Evolutionary conservation across 306 rosid genomes (phyloP).

Genomic region (Fragaria nilgerrensis): DNA sequence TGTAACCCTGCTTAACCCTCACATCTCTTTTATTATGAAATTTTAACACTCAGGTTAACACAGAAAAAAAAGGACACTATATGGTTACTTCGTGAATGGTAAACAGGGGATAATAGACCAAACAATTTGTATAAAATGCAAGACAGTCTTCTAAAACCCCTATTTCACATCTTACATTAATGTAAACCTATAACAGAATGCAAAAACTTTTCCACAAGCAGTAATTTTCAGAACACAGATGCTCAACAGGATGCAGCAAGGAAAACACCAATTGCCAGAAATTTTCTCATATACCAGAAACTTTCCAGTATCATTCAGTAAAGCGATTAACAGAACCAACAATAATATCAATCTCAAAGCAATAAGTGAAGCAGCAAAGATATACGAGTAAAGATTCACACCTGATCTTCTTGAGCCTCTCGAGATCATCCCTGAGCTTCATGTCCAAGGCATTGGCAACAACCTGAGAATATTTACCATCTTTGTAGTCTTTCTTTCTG

Average conservation of each 20-base stretch:
- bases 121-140: not conserved
- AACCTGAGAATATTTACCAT: constrained; percentile 68
- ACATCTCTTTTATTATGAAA: not conserved
- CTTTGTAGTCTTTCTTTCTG: constrained; percentile 80
- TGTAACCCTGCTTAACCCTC: too few relatives aligned
- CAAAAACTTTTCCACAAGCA: too few relatives aligned
- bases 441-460: constrained; percentile 75
- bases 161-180: too few relatives aligned
- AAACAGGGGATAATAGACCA: not conserved
- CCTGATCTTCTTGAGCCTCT: constrained; percentile 93
- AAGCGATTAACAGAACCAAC: not conserved
- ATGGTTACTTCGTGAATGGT: not conserved
- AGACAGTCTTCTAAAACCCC: not conserved
- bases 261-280: not conserved
- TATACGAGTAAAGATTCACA: not conserved
- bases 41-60: not conserved
- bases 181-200: too few relatives aligned
- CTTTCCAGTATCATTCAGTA: not conserved
- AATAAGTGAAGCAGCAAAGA: not conserved
- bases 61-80: not conserved
- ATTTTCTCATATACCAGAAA: not conserved
- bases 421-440: constrained; percentile 86
- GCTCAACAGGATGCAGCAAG: too few relatives aligned
- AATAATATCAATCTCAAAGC: not conserved
- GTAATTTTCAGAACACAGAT: too few relatives aligned